These are phyloP conservation scores for Sporobolomyces phaffii DNA, from an alignment of 768 basidiomycete genomes.

Conservation along the genomic window DNA sequence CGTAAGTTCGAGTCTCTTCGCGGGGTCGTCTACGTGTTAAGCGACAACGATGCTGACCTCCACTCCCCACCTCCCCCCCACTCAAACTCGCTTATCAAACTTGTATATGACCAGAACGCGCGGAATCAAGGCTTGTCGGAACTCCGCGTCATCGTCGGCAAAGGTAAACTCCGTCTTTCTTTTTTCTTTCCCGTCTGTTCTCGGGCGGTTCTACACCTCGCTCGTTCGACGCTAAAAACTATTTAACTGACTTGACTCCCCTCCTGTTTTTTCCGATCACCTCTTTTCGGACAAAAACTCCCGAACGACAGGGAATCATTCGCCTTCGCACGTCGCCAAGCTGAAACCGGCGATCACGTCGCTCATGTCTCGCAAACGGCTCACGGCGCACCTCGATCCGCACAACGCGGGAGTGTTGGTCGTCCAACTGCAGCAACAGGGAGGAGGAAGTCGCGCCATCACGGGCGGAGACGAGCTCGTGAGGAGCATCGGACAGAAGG, in stretches of 20 bases:
- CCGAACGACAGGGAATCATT: slow-evolving; percentile 94
- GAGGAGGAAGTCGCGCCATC: background rate
- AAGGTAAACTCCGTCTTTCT: slow-evolving; percentile 19
- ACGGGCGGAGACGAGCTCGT: slow-evolving; percentile 23
- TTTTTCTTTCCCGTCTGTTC: background rate
- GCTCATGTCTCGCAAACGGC: slow-evolving; percentile 65
- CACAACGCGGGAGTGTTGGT: slow-evolving; percentile 77
- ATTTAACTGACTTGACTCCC: too few species aligned
- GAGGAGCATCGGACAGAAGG: slow-evolving; percentile 19
- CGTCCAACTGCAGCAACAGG: slow-evolving; percentile 56
- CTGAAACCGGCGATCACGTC: slow-evolving; percentile 87
- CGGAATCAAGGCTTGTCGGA: slow-evolving; percentile 59
- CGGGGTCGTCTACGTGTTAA: too few species aligned
- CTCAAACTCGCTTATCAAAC: background rate
- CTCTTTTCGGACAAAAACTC: too few species aligned
- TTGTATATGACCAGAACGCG: slow-evolving; percentile 51
- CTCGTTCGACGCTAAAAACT: too few species aligned
- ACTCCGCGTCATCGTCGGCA: slow-evolving; percentile 75
- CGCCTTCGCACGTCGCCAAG: slow-evolving; percentile 67
- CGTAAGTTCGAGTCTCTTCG: too few species aligned
- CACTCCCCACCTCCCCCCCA: background rate
- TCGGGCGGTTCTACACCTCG: background rate
- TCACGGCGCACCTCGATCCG: slow-evolving; percentile 69
- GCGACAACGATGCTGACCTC: too few species aligned
- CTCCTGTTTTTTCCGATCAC: too few species aligned